Evolutionary conservation across 176 grass and related monocot species (phyloP).

Genomic region (Oryza punctata): DNA sequence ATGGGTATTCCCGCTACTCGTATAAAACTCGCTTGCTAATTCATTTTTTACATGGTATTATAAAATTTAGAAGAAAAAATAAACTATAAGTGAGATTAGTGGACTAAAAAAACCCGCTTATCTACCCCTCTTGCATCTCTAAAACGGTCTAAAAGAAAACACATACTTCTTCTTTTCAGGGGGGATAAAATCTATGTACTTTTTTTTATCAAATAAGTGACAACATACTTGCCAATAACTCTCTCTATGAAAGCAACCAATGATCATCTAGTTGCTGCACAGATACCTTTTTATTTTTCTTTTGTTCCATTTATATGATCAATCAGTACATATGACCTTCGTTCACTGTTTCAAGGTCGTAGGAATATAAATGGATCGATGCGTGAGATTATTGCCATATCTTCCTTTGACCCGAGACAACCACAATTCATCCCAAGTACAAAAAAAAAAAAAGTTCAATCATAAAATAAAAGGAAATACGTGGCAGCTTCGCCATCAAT

Average conservation of each 20-base stretch:
- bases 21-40: too few species aligned
- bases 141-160: too few species aligned
- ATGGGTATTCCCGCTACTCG: too few species aligned
- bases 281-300: neutral
- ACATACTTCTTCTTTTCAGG: too few species aligned
- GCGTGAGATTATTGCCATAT: neutral
- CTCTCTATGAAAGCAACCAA: neutral
- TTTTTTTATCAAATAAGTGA: too few species aligned
- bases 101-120: too few species aligned
- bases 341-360: slow-evolving; percentile 1
- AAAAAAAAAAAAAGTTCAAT: neutral
- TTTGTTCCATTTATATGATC: neutral
- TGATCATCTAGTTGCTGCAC: neutral
- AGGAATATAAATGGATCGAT: neutral
- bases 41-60: too few species aligned
- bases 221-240: slow-evolving; percentile 8
- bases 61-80: too few species aligned
- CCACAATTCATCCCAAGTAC: neutral
- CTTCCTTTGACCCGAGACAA: neutral
- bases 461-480: neutral
- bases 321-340: neutral
- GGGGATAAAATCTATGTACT: too few species aligned
- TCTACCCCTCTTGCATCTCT: too few species aligned
- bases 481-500: neutral
- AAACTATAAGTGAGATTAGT: too few species aligned